phyloP scores from a whole-genome alignment of 2,329 filamentous ascomycete species.

The Claviceps pazoutovae region DNA sequence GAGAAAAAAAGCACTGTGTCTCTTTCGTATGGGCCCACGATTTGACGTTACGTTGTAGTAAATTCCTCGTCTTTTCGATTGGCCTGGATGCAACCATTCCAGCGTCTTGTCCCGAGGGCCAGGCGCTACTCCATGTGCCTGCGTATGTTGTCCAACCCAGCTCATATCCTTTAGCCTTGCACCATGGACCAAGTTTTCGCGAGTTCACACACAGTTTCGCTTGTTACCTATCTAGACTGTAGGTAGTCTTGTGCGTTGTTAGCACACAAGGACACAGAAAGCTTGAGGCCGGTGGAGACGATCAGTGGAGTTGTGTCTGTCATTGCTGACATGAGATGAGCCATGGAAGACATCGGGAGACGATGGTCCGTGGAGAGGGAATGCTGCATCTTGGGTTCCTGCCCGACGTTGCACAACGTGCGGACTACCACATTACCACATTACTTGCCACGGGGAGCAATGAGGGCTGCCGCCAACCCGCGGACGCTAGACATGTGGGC shows the following conservation, averaged over 20 bases:
- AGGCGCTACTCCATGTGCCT: constrained; percentile 6
- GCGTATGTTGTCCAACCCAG: constrained; percentile 2
- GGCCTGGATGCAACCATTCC: constrained; percentile 1
- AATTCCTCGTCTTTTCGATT: background rate
- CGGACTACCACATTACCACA: background rate
- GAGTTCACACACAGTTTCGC: no score
- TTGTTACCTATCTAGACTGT: no score
- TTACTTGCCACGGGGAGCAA: background rate
- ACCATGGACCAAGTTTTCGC: background rate
- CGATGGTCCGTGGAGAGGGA: constrained; percentile 5
- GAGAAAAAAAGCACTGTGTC: no score
- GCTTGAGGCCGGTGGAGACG: background rate
- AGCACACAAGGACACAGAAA: background rate
- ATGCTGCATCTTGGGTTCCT: constrained; percentile 4
- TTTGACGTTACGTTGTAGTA: background rate
- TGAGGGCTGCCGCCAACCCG: background rate
- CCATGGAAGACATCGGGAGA: background rate
- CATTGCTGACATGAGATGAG: constrained; percentile 8
- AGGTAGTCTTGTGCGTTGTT: background rate
- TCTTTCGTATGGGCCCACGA: background rate
- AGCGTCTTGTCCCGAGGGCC: constrained; percentile 3
- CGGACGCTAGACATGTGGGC: constrained; percentile 1
- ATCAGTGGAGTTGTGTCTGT: background rate
- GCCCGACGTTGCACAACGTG: constrained; percentile 9
- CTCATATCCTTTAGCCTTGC: background rate